These are phyloP conservation scores for Platanthera zijinensis DNA, from an alignment of 106 monocot species.

Conservation along the genomic window DNA sequence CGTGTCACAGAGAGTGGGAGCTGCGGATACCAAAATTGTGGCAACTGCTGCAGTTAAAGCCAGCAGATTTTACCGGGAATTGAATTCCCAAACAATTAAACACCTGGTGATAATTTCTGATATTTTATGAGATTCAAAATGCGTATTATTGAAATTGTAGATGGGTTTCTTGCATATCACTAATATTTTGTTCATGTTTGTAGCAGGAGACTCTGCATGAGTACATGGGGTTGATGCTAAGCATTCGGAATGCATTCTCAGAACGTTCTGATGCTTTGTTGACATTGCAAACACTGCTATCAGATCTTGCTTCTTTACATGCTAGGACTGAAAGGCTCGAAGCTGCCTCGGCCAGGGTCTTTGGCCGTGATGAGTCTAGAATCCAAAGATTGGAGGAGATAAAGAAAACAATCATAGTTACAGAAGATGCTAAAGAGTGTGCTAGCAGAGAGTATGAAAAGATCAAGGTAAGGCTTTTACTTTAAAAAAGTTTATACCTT, in stretches of 20 bases:
- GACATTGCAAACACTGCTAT: conserved; percentile 84
- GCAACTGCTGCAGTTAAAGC: conserved; percentile 95
- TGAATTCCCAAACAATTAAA: conserved; percentile 78
- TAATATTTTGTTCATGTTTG: not conserved
- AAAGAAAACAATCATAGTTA: conserved; percentile 49
- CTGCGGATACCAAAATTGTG: conserved; percentile 52
- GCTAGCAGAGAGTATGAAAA: conserved; percentile 75
- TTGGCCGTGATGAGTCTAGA: conserved; percentile 78
- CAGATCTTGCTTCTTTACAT: conserved; percentile 73
- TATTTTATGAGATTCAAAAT: not conserved
- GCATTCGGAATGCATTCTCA: conserved; percentile 71
- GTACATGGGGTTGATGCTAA: conserved; percentile 75
- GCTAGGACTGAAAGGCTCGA: conserved; percentile 72
- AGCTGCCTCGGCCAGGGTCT: conserved; percentile 71
- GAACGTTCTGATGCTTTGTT: conserved; percentile 78
- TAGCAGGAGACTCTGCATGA: conserved; percentile 86
- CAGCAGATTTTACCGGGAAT: conserved; percentile 79
- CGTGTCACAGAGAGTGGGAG: conserved; percentile 65
- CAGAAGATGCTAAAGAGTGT: conserved; percentile 73
- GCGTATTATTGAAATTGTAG: not conserved
- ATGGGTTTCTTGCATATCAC: not conserved
- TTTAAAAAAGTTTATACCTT: not conserved
- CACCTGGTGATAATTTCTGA: conserved; percentile 52
- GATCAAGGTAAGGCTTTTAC: conserved; percentile 58
- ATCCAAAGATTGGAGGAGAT: conserved; percentile 65